Evolutionary conservation across 805 yeast species (phyloP).

Genomic region (Metschnikowia peoriensis): DNA sequence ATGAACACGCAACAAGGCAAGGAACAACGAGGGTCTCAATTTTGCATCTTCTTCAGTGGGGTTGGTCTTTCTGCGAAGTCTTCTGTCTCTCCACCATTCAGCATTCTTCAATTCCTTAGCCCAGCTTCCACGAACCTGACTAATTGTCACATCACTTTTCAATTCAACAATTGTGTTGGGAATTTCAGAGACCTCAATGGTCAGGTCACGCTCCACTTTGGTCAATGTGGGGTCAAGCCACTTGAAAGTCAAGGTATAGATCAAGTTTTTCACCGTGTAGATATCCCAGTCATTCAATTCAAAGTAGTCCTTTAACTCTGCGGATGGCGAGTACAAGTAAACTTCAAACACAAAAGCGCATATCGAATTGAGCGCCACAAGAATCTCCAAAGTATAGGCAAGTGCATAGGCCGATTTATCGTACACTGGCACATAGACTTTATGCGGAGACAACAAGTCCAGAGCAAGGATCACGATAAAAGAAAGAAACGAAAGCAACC

Average conservation of each 20-base stretch:
- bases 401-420: slow-evolving; percentile 10
- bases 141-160: slow-evolving; percentile 12
- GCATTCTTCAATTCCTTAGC: slow-evolving; percentile 14
- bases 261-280: slow-evolving; percentile 22
- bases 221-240: slow-evolving; percentile 30
- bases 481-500: slow-evolving; percentile 18
- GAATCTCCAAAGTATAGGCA: slow-evolving; percentile 16
- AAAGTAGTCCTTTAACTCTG: slow-evolving; percentile 22
- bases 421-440: slow-evolving; percentile 13
- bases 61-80: slow-evolving; percentile 6
- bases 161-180: slow-evolving; percentile 17
- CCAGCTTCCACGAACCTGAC: slow-evolving; percentile 22
- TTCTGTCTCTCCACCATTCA: slow-evolving; percentile 20
- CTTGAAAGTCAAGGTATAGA: slow-evolving; percentile 22
- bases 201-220: slow-evolving; percentile 23
- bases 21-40: slow-evolving; percentile 23
- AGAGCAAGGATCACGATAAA: slow-evolving; percentile 15
- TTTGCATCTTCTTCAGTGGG: slow-evolving; percentile 14
- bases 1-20: slow-evolving; percentile 18
- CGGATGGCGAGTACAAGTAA: slow-evolving; percentile 21
- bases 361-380: slow-evolving; percentile 13
- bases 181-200: slow-evolving; percentile 20
- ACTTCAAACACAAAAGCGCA: slow-evolving; percentile 19
- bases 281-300: slow-evolving; percentile 27
- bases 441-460: slow-evolving; percentile 22